These are phyloP conservation scores for Geotrichum bryndzae DNA, from an alignment of 1,139 yeast species.

Conservation along the genomic window DNA sequence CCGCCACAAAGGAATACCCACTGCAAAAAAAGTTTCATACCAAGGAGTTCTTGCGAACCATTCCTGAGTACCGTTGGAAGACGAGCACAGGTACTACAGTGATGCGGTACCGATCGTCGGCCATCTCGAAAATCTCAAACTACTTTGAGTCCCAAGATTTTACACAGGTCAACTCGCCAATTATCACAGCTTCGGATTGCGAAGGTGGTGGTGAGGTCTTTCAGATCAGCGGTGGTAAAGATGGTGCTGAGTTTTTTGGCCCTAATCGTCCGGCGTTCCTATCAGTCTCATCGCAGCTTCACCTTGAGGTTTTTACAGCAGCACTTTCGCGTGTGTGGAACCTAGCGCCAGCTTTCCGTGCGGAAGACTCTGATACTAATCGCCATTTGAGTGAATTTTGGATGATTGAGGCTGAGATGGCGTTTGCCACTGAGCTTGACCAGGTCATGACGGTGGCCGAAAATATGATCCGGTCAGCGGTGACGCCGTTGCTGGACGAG, in stretches of 20 bases:
- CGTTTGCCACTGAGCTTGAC: slow-evolving; percentile 52
- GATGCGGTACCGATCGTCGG: slow-evolving; percentile 62
- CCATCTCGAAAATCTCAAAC: slow-evolving; percentile 49
- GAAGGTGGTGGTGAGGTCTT: slow-evolving; percentile 98
- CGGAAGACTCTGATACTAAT: slow-evolving; percentile 85
- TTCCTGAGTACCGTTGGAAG: slow-evolving; percentile 76
- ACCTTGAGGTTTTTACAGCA: slow-evolving; percentile 72
- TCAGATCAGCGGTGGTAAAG: slow-evolving; percentile 38
- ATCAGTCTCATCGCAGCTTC: slow-evolving; percentile 90
- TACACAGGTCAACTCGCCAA: slow-evolving; percentile 75
- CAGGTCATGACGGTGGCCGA: slow-evolving; percentile 67
- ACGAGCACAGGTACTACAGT: slow-evolving; percentile 60
- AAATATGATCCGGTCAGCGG: slow-evolving; percentile 55
- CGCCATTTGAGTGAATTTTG: slow-evolving; percentile 93
- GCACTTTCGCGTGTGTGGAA: slow-evolving; percentile 85
- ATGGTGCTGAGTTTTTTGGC: slow-evolving; percentile 51
- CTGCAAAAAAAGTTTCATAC: slow-evolving; percentile 74
- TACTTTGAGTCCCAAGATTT: slow-evolving; percentile 54
- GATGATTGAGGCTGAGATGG: slow-evolving; percentile 93
- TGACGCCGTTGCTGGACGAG: slow-evolving; percentile 36
- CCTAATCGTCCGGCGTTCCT: slow-evolving; percentile 51
- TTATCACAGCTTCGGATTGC: slow-evolving; percentile 84
- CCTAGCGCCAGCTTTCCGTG: slow-evolving; percentile 85
- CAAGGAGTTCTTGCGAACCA: slow-evolving; percentile 56
- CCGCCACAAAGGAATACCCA: slow-evolving; percentile 61